Conservation (phyloP, 2,329 filamentous ascomycete species). For the Exophiala alcalophila region DNA sequence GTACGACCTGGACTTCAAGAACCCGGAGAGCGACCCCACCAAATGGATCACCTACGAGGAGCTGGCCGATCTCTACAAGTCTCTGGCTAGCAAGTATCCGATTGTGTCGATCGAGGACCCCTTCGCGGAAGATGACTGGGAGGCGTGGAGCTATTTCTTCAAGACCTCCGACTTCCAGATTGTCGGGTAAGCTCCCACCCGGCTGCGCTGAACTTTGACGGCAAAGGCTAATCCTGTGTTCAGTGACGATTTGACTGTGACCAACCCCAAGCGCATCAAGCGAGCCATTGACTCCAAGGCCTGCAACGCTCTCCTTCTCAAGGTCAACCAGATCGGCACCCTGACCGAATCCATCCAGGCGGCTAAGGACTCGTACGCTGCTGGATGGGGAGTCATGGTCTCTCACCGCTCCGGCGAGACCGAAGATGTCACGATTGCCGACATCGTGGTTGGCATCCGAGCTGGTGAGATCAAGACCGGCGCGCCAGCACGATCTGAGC, state of each 20-base stretch:
- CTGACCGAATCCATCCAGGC: slow-evolving; percentile 98
- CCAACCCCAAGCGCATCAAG: slow-evolving; percentile 98
- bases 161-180: slow-evolving; percentile 99
- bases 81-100: slow-evolving; percentile 89
- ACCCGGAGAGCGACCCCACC: slow-evolving; percentile 88
- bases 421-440: slow-evolving; percentile 98
- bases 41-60: slow-evolving; percentile 99
- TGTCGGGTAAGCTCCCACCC: slow-evolving; percentile 57
- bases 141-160: slow-evolving; percentile 99
- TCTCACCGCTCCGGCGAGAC: slow-evolving; percentile 99
- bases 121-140: slow-evolving; percentile 99
- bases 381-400: slow-evolving; percentile 98
- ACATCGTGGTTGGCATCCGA: slow-evolving; percentile 95
- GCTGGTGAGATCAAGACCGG: slow-evolving; percentile 98
- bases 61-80: slow-evolving; percentile 86
- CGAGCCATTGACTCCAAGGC: slow-evolving; percentile 99
- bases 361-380: slow-evolving; percentile 95
- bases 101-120: slow-evolving; percentile 99
- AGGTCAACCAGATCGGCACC: slow-evolving; percentile 99
- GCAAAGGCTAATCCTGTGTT: slow-evolving; percentile 39
- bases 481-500: slow-evolving; percentile 93
- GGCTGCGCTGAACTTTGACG: not conserved
- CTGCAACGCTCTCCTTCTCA: slow-evolving; percentile 95
- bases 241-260: slow-evolving; percentile 91
- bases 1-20: slow-evolving; percentile 99